phyloP scores from a whole-genome alignment of 1,284 basidiomycete genomes.

The Apiotrichum gracile region DNA sequence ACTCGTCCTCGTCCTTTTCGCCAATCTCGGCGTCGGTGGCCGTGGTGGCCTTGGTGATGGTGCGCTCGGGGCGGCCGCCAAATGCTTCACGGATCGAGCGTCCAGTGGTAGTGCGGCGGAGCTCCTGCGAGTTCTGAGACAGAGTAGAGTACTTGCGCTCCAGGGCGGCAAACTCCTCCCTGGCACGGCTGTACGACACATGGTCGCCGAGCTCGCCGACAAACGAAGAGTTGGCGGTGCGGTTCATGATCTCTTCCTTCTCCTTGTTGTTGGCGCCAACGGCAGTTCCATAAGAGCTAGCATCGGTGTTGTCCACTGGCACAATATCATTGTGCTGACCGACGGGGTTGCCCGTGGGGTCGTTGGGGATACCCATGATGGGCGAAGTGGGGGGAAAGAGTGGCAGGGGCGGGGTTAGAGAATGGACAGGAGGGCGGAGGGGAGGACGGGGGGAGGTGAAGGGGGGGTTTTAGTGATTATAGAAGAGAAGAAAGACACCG shows the following conservation, averaged over 20 bases:
- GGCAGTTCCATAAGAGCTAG: background rate
- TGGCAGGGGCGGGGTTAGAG: background rate
- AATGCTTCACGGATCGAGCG: conserved; percentile 14
- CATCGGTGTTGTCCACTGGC: background rate
- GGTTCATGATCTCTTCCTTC: conserved; percentile 10
- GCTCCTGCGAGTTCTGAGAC: conserved; percentile 32
- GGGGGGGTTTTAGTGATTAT: background rate
- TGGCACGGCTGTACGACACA: conserved; percentile 35
- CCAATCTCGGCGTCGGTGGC: conserved; percentile 3
- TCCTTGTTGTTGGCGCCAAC: background rate
- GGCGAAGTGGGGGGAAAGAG: background rate
- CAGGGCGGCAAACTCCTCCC: conserved; percentile 40
- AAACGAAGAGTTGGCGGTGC: conserved; percentile 24
- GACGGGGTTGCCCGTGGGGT: background rate
- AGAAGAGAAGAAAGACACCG: background rate
- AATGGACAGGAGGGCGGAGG: background rate
- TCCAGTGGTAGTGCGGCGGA: conserved; percentile 29
- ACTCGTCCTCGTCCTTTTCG: conserved; percentile 27
- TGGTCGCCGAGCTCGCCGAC: conserved; percentile 33
- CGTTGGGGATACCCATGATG: background rate
- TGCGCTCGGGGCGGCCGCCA: conserved; percentile 15
- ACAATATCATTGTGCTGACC: background rate
- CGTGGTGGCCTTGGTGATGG: conserved; percentile 21
- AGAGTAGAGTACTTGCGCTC: conserved; percentile 38
- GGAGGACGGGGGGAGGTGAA: background rate